phyloP scores from a whole-genome alignment of 768 basidiomycete species.

The Crepidotus variabilis region DNA sequence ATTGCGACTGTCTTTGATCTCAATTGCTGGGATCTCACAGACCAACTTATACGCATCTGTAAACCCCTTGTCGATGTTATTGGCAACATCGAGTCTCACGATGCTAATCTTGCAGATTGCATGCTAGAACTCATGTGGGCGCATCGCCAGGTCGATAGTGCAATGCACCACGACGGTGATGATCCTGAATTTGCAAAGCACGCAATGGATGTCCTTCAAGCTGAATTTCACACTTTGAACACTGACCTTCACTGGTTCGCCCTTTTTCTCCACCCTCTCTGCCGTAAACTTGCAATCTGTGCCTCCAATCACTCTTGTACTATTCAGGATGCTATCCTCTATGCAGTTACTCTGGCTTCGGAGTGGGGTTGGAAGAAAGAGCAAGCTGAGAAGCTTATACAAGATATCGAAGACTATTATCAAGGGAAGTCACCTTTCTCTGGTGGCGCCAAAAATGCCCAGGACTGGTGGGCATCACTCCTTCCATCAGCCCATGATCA shows the following conservation, averaged over 20 bases:
- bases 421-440: constrained; percentile 18
- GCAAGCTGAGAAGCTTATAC: constrained; percentile 14
- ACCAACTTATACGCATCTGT: constrained; percentile 22
- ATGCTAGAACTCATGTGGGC: constrained; percentile 29
- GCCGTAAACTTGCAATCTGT: constrained; percentile 28
- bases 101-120: constrained; percentile 29
- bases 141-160: constrained; percentile 3
- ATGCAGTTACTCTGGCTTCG: constrained; percentile 16
- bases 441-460: constrained; percentile 24
- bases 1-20: constrained; percentile 18
- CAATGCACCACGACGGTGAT: constrained; percentile 4
- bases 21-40: constrained; percentile 18
- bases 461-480: constrained; percentile 1
- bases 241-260: constrained; percentile 27
- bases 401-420: constrained; percentile 22
- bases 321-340: constrained; percentile 16
- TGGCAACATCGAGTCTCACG: constrained; percentile 24
- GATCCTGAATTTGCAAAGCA: constrained; percentile 22
- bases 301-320: constrained; percentile 9
- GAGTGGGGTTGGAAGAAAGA: constrained; percentile 22
- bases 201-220: constrained; percentile 21
- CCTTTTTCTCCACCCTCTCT: constrained; percentile 31
- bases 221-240: constrained; percentile 27
- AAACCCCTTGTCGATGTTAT: constrained; percentile 33
- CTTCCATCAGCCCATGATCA: not conserved